Conservation (phyloP, 805 yeast species). For the Ogataea thermomethanolica region DNA sequence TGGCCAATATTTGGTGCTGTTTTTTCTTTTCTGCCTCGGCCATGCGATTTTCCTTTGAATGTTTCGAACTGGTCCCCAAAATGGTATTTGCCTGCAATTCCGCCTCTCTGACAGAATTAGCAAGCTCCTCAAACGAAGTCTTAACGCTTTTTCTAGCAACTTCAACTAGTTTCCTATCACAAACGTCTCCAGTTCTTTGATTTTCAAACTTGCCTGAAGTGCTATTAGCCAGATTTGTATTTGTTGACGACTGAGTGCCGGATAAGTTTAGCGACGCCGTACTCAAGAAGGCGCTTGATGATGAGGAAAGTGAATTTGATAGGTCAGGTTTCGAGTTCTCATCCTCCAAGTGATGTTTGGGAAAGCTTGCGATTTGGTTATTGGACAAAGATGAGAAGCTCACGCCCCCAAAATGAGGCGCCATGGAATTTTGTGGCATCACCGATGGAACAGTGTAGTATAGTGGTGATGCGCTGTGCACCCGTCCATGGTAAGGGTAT, state of each 20-base stretch:
- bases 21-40: conserved; percentile 40
- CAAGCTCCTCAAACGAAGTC: conserved; percentile 36
- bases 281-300: conserved; percentile 11
- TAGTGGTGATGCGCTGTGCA: conserved; percentile 9
- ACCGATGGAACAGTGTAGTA: conserved; percentile 7
- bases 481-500: conserved; percentile 6
- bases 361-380: conserved; percentile 6
- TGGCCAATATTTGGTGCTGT: conserved; percentile 74
- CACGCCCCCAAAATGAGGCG: neutral
- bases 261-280: conserved; percentile 11
- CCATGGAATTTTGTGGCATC: conserved; percentile 1
- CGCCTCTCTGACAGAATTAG: conserved; percentile 32
- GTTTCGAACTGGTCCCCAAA: conserved; percentile 11
- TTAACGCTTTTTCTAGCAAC: conserved; percentile 35
- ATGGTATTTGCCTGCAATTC: conserved; percentile 25
- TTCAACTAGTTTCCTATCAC: conserved; percentile 37
- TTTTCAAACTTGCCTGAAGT: too few species aligned
- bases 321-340: conserved; percentile 4
- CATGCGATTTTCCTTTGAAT: conserved; percentile 18
- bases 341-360: conserved; percentile 7
- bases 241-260: conserved; percentile 6
- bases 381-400: conserved; percentile 4
- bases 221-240: conserved; percentile 28
- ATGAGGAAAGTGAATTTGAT: neutral
- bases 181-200: conserved; percentile 27